phyloP scores from a whole-genome alignment of 2,329 filamentous ascomycete genomes.

The Podosphaera aphanis region DNA sequence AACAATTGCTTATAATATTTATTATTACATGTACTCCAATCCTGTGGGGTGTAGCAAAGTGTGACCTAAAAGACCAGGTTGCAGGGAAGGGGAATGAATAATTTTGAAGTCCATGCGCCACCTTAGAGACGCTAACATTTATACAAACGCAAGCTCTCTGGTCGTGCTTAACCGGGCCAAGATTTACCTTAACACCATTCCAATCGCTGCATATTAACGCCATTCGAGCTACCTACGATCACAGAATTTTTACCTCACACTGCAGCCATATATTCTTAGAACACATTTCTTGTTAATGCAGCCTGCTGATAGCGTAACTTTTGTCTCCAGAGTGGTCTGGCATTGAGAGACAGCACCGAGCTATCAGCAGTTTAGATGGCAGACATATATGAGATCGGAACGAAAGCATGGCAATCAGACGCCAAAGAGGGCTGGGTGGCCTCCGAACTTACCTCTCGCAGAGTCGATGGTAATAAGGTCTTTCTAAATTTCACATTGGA shows the following conservation, averaged over 20 bases:
- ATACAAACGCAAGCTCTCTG: not conserved
- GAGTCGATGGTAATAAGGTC: constrained; percentile 63
- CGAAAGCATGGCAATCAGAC: constrained; percentile 96
- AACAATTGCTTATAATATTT: not conserved
- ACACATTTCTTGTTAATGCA: constrained; percentile 7
- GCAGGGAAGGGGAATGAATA: not conserved
- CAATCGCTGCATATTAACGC: not conserved
- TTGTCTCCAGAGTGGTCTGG: constrained; percentile 6
- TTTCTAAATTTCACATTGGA: constrained; percentile 70
- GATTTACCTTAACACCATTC: not conserved
- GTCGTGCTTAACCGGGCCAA: too few relatives aligned
- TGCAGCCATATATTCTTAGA: not conserved
- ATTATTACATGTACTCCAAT: not conserved
- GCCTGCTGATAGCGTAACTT: constrained; percentile 7
- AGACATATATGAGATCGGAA: constrained; percentile 88
- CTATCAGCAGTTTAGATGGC: constrained; percentile 35
- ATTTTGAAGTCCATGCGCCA: not conserved
- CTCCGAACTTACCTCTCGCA: constrained; percentile 78
- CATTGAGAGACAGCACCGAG: constrained; percentile 1
- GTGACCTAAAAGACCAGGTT: not conserved
- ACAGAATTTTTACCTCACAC: not conserved
- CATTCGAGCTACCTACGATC: not conserved
- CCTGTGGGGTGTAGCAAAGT: not conserved
- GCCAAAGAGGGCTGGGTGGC: constrained; percentile 88
- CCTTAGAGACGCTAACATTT: not conserved